Conservation (phyloP, 1,139 yeast species). For the Barnettozyma hawaiiensis region DNA sequence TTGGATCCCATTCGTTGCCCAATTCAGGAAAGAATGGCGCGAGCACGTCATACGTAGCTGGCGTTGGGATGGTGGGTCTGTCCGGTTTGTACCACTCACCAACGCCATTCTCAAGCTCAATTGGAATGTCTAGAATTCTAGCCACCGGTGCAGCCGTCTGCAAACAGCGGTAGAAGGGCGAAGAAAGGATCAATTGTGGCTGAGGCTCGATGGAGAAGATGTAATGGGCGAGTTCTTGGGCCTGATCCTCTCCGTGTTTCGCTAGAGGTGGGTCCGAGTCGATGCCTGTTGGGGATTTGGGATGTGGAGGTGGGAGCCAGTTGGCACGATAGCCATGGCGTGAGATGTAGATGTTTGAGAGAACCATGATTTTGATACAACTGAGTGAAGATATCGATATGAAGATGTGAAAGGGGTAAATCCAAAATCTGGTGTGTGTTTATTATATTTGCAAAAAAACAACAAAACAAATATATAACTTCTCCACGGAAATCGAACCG, state of each 20-base stretch:
- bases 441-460: too few species aligned
- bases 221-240: constrained; percentile 61
- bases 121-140: constrained; percentile 45
- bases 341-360: constrained; percentile 36
- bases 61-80: constrained; percentile 48
- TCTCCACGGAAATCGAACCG: too few species aligned
- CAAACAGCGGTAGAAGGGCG: constrained; percentile 88
- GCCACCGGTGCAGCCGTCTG: constrained; percentile 77
- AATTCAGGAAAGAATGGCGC: constrained; percentile 44
- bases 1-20: constrained; percentile 40
- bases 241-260: constrained; percentile 74
- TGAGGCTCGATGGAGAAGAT: constrained; percentile 39
- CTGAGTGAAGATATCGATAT: too few species aligned
- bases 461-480: too few species aligned
- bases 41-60: constrained; percentile 50
- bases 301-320: constrained; percentile 75
- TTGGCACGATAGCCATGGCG: constrained; percentile 77
- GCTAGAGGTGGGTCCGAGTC: constrained; percentile 80
- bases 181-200: constrained; percentile 61
- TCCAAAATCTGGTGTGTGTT: too few species aligned
- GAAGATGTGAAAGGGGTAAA: too few species aligned
- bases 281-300: constrained; percentile 73
- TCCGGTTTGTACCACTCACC: constrained; percentile 66
- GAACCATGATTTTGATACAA: constrained; percentile 10
- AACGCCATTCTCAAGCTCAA: constrained; percentile 64